Evolutionary conservation across 768 basidiomycete genomes (phyloP).

Genomic region (Suillus ampliporus): DNA sequence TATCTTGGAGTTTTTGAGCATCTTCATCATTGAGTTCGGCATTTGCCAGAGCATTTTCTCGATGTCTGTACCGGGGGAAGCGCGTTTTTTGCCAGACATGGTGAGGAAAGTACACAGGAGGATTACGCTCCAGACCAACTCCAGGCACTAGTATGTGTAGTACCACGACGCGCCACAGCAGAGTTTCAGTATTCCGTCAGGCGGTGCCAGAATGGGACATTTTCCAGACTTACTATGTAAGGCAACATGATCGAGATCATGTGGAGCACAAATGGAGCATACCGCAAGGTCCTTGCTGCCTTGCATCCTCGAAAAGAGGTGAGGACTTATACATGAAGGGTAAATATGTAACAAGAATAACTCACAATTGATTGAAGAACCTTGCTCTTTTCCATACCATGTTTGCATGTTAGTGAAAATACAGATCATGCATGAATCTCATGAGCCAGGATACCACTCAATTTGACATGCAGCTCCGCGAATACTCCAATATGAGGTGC

Average conservation of each 20-base stretch:
- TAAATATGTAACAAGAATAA: too few species aligned
- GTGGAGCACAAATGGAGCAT: too few species aligned
- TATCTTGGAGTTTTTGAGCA: constrained; percentile 65
- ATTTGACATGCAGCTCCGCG: constrained; percentile 78
- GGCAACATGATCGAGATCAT: too few species aligned
- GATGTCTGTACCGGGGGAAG: constrained; percentile 78
- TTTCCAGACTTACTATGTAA: constrained; percentile 4
- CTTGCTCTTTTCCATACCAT: constrained; percentile 89
- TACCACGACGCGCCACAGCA: constrained; percentile 9
- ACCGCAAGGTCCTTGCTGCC: too few species aligned
- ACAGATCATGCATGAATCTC: background rate
- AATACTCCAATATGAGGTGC: constrained; percentile 87
- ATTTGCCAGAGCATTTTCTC: constrained; percentile 70
- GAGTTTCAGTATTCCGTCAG: constrained; percentile 4
- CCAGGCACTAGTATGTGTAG: background rate
- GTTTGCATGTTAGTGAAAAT: constrained; percentile 11
- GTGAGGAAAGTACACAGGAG: constrained; percentile 10
- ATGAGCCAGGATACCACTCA: constrained; percentile 76
- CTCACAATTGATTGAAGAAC: constrained; percentile 92
- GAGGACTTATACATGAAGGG: too few species aligned
- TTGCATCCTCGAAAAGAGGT: too few species aligned
- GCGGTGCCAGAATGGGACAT: constrained; percentile 6
- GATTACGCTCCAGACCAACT: background rate
- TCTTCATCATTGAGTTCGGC: constrained; percentile 76
- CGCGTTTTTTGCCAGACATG: constrained; percentile 68